Evolutionary conservation across 169 alveolate genomes (phyloP).

Genomic region (Eimeria necatrix): DNA sequence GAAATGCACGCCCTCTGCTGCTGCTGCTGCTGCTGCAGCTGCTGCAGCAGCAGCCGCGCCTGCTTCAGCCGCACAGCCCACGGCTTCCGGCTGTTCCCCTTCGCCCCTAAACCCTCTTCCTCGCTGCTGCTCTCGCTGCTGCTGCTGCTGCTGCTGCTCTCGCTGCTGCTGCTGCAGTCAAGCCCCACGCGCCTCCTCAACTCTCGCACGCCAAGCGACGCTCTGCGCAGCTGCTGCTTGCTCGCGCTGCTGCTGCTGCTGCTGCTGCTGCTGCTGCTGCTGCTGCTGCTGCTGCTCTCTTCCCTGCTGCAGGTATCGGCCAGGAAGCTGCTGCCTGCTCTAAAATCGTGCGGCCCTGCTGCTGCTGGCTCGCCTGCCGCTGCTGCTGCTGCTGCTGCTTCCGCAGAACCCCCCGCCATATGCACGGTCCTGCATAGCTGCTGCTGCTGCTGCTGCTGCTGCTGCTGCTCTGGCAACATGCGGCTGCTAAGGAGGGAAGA

Average conservation of each 20-base stretch:
- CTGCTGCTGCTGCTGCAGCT: background rate
- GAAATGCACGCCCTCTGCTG: background rate
- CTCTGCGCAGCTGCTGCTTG: background rate
- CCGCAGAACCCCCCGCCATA: background rate
- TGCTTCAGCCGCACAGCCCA: background rate
- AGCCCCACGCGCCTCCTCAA: background rate
- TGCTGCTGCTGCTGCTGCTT: background rate
- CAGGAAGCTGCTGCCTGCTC: background rate
- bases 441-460: slow-evolving; percentile 35
- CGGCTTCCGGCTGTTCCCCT: background rate
- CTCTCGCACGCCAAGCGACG: background rate
- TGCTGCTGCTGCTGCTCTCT: slow-evolving; percentile 24
- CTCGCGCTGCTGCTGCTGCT: slow-evolving; percentile 18
- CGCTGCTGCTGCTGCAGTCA: background rate
- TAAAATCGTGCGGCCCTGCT: background rate
- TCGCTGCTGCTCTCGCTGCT: too few species aligned
- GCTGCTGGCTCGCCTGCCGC: background rate
- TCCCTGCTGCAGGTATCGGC: background rate
- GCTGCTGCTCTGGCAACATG: background rate
- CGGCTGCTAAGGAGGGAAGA: background rate
- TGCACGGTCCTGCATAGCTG: background rate
- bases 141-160: too few species aligned
- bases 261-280: background rate
- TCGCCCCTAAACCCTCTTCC: background rate
- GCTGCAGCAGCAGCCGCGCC: background rate